These are phyloP conservation scores for Ochromonas danica DNA, from an alignment of 108 stramenopile species.

Conservation along the genomic window DNA sequence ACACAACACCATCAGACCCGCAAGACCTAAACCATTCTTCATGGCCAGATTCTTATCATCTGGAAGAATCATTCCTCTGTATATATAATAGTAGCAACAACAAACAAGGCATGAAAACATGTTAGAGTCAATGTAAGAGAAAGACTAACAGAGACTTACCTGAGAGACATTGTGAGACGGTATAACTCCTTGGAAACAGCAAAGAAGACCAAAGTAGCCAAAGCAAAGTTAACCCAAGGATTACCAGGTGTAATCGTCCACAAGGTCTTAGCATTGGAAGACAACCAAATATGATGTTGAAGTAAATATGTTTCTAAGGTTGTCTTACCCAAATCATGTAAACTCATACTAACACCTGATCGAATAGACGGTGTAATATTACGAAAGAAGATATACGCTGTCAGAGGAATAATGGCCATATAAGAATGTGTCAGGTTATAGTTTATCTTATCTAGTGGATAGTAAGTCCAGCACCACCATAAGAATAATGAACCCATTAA, in stretches of 20 bases:
- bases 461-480: constrained; percentile 73
- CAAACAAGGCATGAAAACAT: not conserved
- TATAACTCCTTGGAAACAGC: constrained; percentile 52
- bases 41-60: constrained; percentile 44
- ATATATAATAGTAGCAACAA: not conserved
- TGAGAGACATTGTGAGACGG: constrained; percentile 57
- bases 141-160: constrained; percentile 27
- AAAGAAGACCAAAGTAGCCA: constrained; percentile 42
- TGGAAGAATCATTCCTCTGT: constrained; percentile 56
- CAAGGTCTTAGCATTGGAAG: constrained; percentile 61
- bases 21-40: constrained; percentile 35
- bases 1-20: constrained; percentile 26
- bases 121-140: not conserved
- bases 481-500: constrained; percentile 51
- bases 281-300: constrained; percentile 97
- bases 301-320: constrained; percentile 95
- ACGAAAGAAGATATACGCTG: constrained; percentile 85
- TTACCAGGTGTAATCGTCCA: constrained; percentile 51
- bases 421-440: constrained; percentile 95
- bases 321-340: constrained; percentile 89
- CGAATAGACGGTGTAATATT: constrained; percentile 82
- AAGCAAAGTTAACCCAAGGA: constrained; percentile 48
- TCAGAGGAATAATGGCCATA: constrained; percentile 84
- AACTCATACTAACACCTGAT: constrained; percentile 64
- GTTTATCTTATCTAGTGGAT: constrained; percentile 67